Base-by-base conservation (phyloP, 1,284 basidiomycete species). In the Leucoagaricus sp. region DNA sequence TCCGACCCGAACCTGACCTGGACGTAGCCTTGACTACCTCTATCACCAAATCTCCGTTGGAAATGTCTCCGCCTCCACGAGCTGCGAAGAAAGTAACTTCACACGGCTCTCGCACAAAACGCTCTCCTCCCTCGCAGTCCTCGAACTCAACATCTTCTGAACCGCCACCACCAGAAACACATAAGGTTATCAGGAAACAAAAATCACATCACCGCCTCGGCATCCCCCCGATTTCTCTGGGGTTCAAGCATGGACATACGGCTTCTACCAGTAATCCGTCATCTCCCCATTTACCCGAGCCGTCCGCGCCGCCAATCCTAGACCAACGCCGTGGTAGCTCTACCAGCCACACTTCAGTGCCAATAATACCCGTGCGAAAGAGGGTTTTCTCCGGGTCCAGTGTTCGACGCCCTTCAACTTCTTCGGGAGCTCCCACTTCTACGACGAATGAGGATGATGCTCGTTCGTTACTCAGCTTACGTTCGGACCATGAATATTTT, bases 341-440 rank as follows among this genome's bases (percentile, higher is more conserved):
- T 9, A 66, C 66, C 33, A 70, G 68, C 45, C 49, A 56, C 19
- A 65, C 70, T 10, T 46, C 55, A 23, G 34, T 36, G 9, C 19
- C 47, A 36, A 25, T 47, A 8, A 25, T 47, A 26, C 62, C 72
- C 17, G 69, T 71, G 25, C 71, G 85, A 56, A 84, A 79, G 64
- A 78, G 85, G n/a, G 67, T 87, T 13, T 87, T 87, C 64, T 87
- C 86, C 15, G 75, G 77, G 28, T 78, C 82, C 1, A 83, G 77
- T 62, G 59, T 71, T 26, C 74, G 80, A 51, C 75, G 81, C 56
- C 80, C 81, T 25, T 81, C 82, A 1, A 80, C 78, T 13, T 79
- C 80, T 17, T 75, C 76, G 47, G 69, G 68, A 17, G 64, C 67
- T 28, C 58, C 49, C 31, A 56, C 67, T 28, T 58, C 44, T n/a